Base-by-base conservation (phyloP, 257 asterid species). In the Capsicum chinense region DNA sequence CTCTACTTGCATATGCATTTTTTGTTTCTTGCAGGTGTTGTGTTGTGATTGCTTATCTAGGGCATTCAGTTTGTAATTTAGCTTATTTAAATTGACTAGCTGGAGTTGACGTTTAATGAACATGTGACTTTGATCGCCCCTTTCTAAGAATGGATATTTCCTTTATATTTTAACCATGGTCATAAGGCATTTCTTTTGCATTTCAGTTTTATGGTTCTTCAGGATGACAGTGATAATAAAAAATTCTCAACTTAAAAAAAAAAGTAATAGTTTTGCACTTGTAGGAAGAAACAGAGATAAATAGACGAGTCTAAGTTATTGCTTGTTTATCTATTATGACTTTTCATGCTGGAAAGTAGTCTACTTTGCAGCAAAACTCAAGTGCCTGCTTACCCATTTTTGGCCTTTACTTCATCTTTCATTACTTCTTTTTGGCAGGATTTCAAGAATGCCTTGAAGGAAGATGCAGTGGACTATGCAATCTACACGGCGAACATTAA, bases 391-490 rank as follows among this genome's bases (percentile, higher is more conserved):
- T 76, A 7, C 63, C 62, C 44, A 2, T 7, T 52, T 54, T 76
- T 76, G 47, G 12, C n/a, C 26, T 76, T 76, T 54, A 15, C 69
- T 83, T 48, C 37, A 68, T 64, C 33, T 64, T 44, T 58, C 37
- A 17, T 59, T 26, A 62, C 35, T 4, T 11, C 26, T n/a, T 78
- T 6, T 76, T 15, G 21, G 54, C 85, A 89, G 91, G 91, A 85
- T 67, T 89, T 87, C 83, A 89, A 89, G 84, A 88, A 88, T 84
- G 90, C 90, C 7, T 79, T 89, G 83, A 89, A 79, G 84, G 91
- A 89, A 62, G 91, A 89, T 47, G 87, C 91, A 12, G 87, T 89
- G 85, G 91, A 89, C 80, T 89, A 89, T 66, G 79, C 91, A 44
- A 56, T 83, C 15, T 89, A 89, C 83, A 81, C 91, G 35, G 89